Evolutionary conservation across 441 rosid genomes (phyloP).

Genomic region (Euphorbia schlechtendalii): DNA sequence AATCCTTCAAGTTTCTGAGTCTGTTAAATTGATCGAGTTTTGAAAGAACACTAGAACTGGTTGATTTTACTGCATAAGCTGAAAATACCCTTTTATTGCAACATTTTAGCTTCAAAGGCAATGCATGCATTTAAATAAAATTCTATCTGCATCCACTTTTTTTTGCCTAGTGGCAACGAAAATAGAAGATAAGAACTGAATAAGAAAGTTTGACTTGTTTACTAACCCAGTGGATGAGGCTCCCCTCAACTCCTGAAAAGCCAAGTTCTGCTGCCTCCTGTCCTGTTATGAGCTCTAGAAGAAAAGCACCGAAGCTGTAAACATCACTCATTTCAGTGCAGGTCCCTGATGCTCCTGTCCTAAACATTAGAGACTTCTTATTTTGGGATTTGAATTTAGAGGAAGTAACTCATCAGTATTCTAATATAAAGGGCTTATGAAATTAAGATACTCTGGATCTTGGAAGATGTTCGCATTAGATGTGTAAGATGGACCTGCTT

Average conservation of each 20-base stretch:
- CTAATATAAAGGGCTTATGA: slow-evolving; percentile 5
- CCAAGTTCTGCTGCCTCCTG: slow-evolving; percentile 27
- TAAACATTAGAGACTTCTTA: slow-evolving; percentile 16
- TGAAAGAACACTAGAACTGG: background rate
- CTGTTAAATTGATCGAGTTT: background rate
- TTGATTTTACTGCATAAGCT: background rate
- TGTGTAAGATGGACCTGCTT: slow-evolving; percentile 46
- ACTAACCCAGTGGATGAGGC: slow-evolving; percentile 47
- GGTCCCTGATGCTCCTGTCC: slow-evolving; percentile 31
- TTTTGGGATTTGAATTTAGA: background rate
- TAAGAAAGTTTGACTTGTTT: background rate
- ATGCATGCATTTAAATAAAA: background rate
- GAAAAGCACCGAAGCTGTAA: slow-evolving; percentile 63
- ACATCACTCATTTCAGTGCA: slow-evolving; percentile 45
- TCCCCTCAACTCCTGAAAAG: slow-evolving; percentile 30
- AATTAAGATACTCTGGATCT: slow-evolving; percentile 54
- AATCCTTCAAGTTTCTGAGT: background rate
- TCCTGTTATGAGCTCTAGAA: slow-evolving; percentile 57
- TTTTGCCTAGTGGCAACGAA: too few relatives aligned
- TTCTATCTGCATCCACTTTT: background rate
- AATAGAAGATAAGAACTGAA: too few relatives aligned
- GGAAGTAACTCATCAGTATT: background rate
- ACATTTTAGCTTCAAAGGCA: background rate
- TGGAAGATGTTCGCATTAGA: slow-evolving; percentile 30
- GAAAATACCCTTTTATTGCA: background rate